Evolutionary conservation across 805 yeast species (phyloP).

Genomic region (Candida caryicola): DNA sequence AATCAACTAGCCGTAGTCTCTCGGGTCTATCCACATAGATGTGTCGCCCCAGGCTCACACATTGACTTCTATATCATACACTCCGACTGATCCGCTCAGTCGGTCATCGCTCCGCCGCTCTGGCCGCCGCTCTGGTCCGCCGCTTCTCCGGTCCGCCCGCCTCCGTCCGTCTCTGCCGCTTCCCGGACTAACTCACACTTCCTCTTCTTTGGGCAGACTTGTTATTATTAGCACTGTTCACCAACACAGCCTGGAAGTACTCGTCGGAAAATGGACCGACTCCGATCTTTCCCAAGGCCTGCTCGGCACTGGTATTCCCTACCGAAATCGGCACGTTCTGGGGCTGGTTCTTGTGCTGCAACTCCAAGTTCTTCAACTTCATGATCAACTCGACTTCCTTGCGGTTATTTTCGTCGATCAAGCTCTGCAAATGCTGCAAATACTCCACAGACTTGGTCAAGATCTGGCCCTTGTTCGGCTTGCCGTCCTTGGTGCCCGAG

Average conservation of each 20-base stretch:
- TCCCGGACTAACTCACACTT: conserved; percentile 2
- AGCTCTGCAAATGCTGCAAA: conserved; percentile 61
- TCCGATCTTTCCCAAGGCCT: conserved; percentile 72
- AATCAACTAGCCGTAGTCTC: no score
- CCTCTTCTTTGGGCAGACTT: conserved; percentile 10
- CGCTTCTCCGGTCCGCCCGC: no score
- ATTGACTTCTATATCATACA: no score
- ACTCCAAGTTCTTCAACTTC: conserved; percentile 54
- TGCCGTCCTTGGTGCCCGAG: conserved; percentile 75
- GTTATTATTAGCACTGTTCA: conserved; percentile 9
- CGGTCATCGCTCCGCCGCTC: no score
- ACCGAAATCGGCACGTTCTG: conserved; percentile 41
- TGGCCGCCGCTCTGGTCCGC: no score
- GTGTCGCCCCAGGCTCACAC: no score
- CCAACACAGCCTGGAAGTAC: conserved; percentile 18
- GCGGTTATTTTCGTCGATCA: conserved; percentile 75
- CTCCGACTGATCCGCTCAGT: no score
- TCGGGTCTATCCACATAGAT: no score
- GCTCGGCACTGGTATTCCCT: conserved; percentile 75
- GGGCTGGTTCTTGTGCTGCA: conserved; percentile 34
- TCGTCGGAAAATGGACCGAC: conserved; percentile 71
- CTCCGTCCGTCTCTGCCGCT: not conserved
- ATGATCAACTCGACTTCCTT: conserved; percentile 72
- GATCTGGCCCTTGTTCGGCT: conserved; percentile 82
- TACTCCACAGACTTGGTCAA: conserved; percentile 73